Base-by-base conservation (phyloP, 257 asterid genomes). In the Solanum pennellii region DNA sequence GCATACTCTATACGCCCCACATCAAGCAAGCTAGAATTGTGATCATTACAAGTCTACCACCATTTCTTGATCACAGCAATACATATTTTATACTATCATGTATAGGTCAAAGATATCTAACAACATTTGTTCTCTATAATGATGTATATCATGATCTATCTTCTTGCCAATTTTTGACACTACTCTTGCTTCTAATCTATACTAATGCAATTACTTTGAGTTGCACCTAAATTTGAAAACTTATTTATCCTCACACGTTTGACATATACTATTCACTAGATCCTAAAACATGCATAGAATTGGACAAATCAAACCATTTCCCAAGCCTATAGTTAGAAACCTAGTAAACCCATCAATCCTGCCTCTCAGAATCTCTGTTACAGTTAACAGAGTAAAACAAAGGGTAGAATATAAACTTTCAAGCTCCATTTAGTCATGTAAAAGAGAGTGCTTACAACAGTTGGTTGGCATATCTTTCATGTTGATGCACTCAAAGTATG, bases 401-500 rank as follows among this genome's bases (percentile, higher is more conserved):
- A 49, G 69, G 45, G 29, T 49, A 27, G 41, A 45, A 29, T 12
- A 29, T 80, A 80, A 15, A 18, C 29, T 37, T 80, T 49, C 85
- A 27, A 80, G 85, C 42, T 47, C 85, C 62, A 18, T 29, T 49
- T 80, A 15, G 12, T 5, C 33, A 80, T 20, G 29, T 29, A 80
- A 49, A 41, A 37, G 47, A 6, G 37, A 47, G 35, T 85, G 89
- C 98, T 97, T 92, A 97, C 99, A 92, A 89, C 97, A 95, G 89
- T 93, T 91, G 62, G 88, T 89, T 25, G 99, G 98, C 95, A 91
- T 90, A 42, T 97, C 97, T 84, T 87, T 89, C 73, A 93, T 87
- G 92, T 93, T 94, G 84, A 95, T 90, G 93, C 95, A 92, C 83
- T 97, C 98, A 59, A 93, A 91, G 87, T 95, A 93, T 16, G 94